A percentile compares a stretch with the other conserved stretches of the same genome.
Evolutionary conservation across 495 filamentous ascomycete genomes (phyloP).

Genomic region (Friedmanniomyces simplex): DNA sequence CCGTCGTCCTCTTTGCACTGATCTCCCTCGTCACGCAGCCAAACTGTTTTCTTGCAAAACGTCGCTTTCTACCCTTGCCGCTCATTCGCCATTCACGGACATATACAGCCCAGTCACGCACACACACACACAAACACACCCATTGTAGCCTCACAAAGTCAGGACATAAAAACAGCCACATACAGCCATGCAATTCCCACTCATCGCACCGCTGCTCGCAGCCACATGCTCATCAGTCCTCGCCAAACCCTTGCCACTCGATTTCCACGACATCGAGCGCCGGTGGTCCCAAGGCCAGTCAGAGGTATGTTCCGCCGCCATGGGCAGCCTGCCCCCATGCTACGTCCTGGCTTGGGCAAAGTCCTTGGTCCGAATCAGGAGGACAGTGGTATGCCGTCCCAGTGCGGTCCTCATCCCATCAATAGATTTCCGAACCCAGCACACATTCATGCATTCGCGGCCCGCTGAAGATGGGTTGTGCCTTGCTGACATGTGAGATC

Average conservation of each 20-base stretch:
- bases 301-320: slow-evolving; percentile 16
- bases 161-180: not conserved
- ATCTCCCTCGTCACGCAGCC: not conserved
- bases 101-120: not conserved
- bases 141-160: too few species aligned
- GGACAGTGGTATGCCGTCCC: not conserved
- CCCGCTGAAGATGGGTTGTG: not conserved
- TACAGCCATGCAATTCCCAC: slow-evolving; percentile 6
- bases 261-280: slow-evolving; percentile 11
- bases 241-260: slow-evolving; percentile 6
- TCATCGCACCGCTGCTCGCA: slow-evolving; percentile 8
- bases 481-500: not conserved
- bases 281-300: slow-evolving; percentile 15
- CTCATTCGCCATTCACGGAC: not conserved
- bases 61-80: not conserved
- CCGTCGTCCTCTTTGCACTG: not conserved
- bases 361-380: not conserved
- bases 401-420: not conserved
- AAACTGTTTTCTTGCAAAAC: not conserved
- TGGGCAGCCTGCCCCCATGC: slow-evolving; percentile 4
- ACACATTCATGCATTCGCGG: not conserved
- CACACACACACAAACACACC: too few species aligned
- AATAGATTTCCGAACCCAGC: not conserved
- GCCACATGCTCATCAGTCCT: not conserved
- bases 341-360: slow-evolving; percentile 10